These are phyloP conservation scores for Phylloporus arenicola DNA, from an alignment of 768 basidiomycete species.

Conservation along the genomic window DNA sequence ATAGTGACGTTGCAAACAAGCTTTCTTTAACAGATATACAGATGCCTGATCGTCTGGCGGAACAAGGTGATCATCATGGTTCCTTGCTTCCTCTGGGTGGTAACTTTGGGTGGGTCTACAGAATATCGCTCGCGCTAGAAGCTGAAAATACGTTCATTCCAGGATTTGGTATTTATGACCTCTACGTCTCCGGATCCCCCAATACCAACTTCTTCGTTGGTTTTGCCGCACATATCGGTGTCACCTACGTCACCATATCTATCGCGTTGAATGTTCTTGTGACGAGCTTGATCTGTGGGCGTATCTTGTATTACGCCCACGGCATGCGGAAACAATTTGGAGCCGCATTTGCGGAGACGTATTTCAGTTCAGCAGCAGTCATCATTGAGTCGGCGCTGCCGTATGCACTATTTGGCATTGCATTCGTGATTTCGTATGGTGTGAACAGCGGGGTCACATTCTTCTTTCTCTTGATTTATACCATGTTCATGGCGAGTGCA, in stretches of 20 bases:
- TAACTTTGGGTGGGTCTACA: not conserved
- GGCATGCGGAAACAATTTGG: slow-evolving; percentile 2
- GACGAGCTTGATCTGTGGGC: too few species aligned
- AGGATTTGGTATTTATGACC: slow-evolving; percentile 7
- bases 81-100: slow-evolving; percentile 11
- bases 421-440: slow-evolving; percentile 6
- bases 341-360: not conserved
- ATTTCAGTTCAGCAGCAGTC: slow-evolving; percentile 6
- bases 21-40: slow-evolving; percentile 27
- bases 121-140: too few species aligned
- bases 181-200: not conserved
- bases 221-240: too few species aligned
- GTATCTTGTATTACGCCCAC: too few species aligned
- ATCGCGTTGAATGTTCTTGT: slow-evolving; percentile 1
- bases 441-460: slow-evolving; percentile 5
- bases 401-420: slow-evolving; percentile 6
- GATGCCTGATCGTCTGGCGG: slow-evolving; percentile 31
- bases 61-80: slow-evolving; percentile 2
- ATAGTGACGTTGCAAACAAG: not conserved
- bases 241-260: slow-evolving; percentile 6
- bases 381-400: slow-evolving; percentile 15
- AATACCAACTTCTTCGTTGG: slow-evolving; percentile 5
- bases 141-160: not conserved
- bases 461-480: slow-evolving; percentile 6
- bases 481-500: slow-evolving; percentile 9